These are phyloP conservation scores for Lipomyces chichibuensis DNA, from an alignment of 805 yeast species.

Conservation along the genomic window DNA sequence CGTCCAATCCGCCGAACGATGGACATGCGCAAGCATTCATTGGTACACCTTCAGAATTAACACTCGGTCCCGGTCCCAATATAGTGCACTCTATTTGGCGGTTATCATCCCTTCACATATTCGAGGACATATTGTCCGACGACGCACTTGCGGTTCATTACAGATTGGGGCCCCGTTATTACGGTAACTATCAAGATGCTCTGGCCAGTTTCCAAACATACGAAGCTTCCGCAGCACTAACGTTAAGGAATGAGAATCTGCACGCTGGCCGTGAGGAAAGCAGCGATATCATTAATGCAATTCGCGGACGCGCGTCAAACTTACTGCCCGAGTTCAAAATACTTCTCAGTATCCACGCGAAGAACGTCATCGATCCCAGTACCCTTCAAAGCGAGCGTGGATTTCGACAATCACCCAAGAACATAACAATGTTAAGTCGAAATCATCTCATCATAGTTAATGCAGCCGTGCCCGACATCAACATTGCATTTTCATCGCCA, in stretches of 20 bases:
- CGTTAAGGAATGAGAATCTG: constrained; percentile 32
- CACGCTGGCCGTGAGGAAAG: constrained; percentile 28
- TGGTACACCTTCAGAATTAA: constrained; percentile 34
- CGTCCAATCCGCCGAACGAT: constrained; percentile 35
- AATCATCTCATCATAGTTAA: constrained; percentile 31
- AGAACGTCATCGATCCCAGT: constrained; percentile 26
- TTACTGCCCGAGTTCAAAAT: constrained; percentile 34
- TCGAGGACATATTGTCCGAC: constrained; percentile 34
- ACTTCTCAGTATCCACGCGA: constrained; percentile 34
- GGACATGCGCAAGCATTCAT: constrained; percentile 30
- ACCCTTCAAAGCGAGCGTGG: constrained; percentile 23
- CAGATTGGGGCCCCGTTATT: constrained; percentile 37
- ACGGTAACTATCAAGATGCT: constrained; percentile 39
- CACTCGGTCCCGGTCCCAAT: constrained; percentile 26
- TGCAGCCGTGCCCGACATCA: constrained; percentile 33
- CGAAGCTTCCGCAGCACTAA: constrained; percentile 38
- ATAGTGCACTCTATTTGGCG: constrained; percentile 29
- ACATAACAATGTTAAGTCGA: constrained; percentile 21
- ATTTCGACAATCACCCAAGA: constrained; percentile 27
- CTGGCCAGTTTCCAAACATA: constrained; percentile 39
- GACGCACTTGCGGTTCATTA: constrained; percentile 37
- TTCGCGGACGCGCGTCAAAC: constrained; percentile 35
- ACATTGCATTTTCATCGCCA: constrained; percentile 28
- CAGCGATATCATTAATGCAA: constrained; percentile 35
- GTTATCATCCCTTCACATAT: constrained; percentile 33